A percentile compares a stretch with the other conserved stretches of the same genome.
Evolutionary conservation across 2,329 filamentous ascomycete species (phyloP).

Genomic region (Phialophora expanda): DNA sequence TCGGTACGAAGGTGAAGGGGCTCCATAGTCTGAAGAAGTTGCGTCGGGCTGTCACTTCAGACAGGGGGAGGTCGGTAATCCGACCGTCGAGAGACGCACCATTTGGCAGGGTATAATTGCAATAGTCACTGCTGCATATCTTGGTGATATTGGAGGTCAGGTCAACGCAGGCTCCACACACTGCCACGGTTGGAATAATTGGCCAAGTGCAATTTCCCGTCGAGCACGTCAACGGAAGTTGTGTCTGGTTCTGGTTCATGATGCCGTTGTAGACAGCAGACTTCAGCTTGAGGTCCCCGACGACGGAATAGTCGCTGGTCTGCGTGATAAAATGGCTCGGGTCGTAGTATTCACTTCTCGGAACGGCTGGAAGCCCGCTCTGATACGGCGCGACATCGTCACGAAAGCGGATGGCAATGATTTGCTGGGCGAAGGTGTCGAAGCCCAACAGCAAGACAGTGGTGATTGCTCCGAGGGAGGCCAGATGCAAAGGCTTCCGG

Average conservation of each 20-base stretch:
- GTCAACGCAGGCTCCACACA: slow-evolving; percentile 1
- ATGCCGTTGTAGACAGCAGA: slow-evolving; percentile 5
- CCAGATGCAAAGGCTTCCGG: slow-evolving; percentile 3
- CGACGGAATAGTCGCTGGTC: background rate
- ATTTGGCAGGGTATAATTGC: slow-evolving; percentile 2
- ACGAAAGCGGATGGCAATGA: slow-evolving; percentile 2
- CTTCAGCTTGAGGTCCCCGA: background rate
- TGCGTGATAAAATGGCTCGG: slow-evolving; percentile 4
- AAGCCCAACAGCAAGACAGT: background rate
- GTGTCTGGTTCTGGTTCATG: slow-evolving; percentile 8
- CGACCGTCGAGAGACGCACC: slow-evolving; percentile 4
- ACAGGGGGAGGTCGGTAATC: background rate
- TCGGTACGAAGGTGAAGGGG: background rate
- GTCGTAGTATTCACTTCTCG: slow-evolving; percentile 5
- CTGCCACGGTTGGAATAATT: slow-evolving; percentile 6
- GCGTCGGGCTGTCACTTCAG: background rate
- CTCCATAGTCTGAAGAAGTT: slow-evolving; percentile 7
- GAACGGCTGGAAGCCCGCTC: background rate
- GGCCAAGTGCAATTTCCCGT: slow-evolving; percentile 5
- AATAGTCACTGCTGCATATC: background rate
- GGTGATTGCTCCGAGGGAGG: background rate
- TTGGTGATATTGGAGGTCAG: slow-evolving; percentile 4
- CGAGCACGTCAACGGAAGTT: slow-evolving; percentile 1
- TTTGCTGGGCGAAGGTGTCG: slow-evolving; percentile 2
- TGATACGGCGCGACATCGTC: slow-evolving; percentile 4